Conservation (phyloP, 768 basidiomycete species). For the Termitomyces sp. region DNA sequence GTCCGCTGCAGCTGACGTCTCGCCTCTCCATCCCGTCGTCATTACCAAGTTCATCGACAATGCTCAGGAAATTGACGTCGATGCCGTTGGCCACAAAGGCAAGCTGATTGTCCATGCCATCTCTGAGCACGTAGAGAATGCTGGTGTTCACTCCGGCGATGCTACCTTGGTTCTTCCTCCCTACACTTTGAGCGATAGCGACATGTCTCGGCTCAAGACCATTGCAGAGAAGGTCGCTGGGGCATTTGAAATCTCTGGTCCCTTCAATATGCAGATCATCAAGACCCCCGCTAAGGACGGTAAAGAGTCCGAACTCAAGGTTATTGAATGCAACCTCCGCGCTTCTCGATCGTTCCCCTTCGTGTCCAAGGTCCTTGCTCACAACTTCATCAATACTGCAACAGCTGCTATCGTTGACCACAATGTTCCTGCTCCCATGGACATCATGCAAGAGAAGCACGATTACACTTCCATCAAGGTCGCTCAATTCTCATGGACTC, state of each 20-base stretch:
- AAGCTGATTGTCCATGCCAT: conserved; percentile 91
- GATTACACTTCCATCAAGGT: conserved; percentile 97
- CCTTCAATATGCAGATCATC: conserved; percentile 99
- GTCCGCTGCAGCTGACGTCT: conserved; percentile 94
- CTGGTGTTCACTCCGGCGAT: conserved; percentile 97
- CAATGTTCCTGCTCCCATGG: conserved; percentile 85
- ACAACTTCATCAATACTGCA: conserved; percentile 95
- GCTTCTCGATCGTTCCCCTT: conserved; percentile 99
- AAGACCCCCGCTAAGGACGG: conserved; percentile 58
- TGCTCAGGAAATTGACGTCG: conserved; percentile 97
- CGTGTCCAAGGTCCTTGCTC: conserved; percentile 95
- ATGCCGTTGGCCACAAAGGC: conserved; percentile 93
- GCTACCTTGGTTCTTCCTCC: conserved; percentile 97
- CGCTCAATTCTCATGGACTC: conserved; percentile 97
- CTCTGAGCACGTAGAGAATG: conserved; percentile 98
- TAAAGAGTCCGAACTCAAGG: conserved; percentile 73
- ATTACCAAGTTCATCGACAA: conserved; percentile 98
- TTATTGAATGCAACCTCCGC: conserved; percentile 98
- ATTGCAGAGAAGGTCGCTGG: conserved; percentile 94
- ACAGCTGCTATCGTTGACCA: conserved; percentile 81
- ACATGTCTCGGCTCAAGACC: conserved; percentile 84
- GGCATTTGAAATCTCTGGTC: conserved; percentile 95
- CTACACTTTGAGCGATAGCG: conserved; percentile 65
- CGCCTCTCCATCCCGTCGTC: conserved; percentile 95
- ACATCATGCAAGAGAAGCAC: conserved; percentile 84